Base-by-base conservation (phyloP, 1,139 yeast species). In the Protomyces arabidopsidicola region DNA sequence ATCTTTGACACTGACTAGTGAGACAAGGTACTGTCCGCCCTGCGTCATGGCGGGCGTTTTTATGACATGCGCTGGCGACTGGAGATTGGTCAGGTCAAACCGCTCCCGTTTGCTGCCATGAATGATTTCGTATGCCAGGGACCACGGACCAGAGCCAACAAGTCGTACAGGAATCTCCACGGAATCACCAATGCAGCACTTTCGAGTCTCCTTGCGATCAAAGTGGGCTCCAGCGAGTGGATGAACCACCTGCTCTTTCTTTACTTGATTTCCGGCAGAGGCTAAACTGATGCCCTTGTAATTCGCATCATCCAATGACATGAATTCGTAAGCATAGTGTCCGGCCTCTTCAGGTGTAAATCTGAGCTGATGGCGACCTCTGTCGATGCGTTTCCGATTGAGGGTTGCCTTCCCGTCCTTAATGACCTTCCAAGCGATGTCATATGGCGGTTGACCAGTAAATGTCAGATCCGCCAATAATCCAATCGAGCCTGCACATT, bases 401-500 rank as follows among this genome's bases (percentile, higher is more conserved):
- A 69, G 70, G n/a, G 67, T 65, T 3, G 71, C 65, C 8, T 69
- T 67, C 8, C 72, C 68, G 66, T 73, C 70, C 67, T 72, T 75
- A 39, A 78, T 75, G 22, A 82, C 78, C 64, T 83, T 82, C 71
- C 82, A 88, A 6, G 87, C 84, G 16, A 90, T 79, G 55, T 80
- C 80, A 75, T 87, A 93, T 2, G 98, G 98, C 0, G 96, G 87
- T 34, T 84, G 81, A 16, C 98, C 98, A 4, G 82, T 76, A 60
- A 88, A 80, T 1, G 81, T 75, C 60, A 87, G 74, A 55, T 83
- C 86, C 68, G 91, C 90, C 55, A 82, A 82, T 65, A 90, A 84
- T 0, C 98, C 98, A 9, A 90, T 85, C 61, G 91, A 89, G 0
- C 98, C 98, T 39, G 95, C 88, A 76, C 99, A 93, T 65, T 87